Evolutionary conservation across 768 basidiomycete genomes (phyloP).

Genomic region (Mycena galericulata): DNA sequence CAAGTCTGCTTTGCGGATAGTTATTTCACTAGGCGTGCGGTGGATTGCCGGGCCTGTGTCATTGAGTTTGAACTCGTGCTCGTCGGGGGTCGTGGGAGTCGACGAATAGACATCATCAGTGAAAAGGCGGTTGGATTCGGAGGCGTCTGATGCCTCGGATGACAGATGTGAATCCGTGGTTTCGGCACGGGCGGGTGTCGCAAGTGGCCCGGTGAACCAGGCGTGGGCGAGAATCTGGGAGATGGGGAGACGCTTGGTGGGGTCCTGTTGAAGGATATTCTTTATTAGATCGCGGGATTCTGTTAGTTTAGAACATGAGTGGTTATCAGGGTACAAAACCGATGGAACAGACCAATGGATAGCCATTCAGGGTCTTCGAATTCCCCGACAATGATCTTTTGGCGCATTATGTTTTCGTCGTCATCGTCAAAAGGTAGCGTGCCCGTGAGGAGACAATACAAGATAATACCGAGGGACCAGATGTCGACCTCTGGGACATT

Average conservation of each 20-base stretch:
- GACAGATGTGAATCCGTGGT: constrained; percentile 53
- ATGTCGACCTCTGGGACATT: constrained; percentile 85
- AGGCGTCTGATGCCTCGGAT: constrained; percentile 67
- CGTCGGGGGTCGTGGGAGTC: constrained; percentile 69
- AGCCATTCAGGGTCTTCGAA: constrained; percentile 96
- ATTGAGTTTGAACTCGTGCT: constrained; percentile 42
- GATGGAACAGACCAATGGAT: constrained; percentile 70
- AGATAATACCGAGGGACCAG: constrained; percentile 94
- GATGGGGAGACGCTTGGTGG: constrained; percentile 80
- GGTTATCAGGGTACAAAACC: no score
- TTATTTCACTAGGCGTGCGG: constrained; percentile 68
- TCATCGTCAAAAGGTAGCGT: constrained; percentile 93
- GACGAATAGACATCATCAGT: constrained; percentile 55
- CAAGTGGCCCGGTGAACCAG: constrained; percentile 75
- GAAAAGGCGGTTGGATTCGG: constrained; percentile 57
- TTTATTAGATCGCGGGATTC: constrained; percentile 89
- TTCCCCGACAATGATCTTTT: constrained; percentile 84
- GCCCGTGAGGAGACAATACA: constrained; percentile 91
- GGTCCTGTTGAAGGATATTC: constrained; percentile 82
- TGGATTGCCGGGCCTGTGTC: constrained; percentile 58
- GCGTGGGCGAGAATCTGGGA: constrained; percentile 86
- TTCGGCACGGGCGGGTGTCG: constrained; percentile 24
- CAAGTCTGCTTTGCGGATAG: constrained; percentile 63
- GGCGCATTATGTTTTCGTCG: constrained; percentile 85
- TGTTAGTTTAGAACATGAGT: no score